Conservation (phyloP, 139 green algal species). For the Tetratostichococcus sp. region DNA sequence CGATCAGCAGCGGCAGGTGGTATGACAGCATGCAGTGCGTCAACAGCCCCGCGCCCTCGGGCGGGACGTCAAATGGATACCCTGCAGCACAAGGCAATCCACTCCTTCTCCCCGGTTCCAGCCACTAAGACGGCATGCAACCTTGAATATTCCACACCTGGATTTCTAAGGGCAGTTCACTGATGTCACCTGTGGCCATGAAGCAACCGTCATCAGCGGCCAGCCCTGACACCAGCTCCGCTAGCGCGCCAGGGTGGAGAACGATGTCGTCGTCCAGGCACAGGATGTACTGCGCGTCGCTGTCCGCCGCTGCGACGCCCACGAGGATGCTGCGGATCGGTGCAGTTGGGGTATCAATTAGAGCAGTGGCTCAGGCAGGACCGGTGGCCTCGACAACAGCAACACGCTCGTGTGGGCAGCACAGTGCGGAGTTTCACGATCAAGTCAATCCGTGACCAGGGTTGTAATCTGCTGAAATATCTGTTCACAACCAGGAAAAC, state of each 20-base stretch:
- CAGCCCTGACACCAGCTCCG: constrained; percentile 56
- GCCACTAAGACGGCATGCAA: too few relatives aligned
- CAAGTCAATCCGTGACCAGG: too few relatives aligned
- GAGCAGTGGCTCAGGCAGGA: not conserved
- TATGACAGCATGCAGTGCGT: constrained; percentile 59
- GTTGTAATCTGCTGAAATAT: not conserved
- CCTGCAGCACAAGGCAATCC: constrained; percentile 39
- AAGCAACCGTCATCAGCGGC: constrained; percentile 53
- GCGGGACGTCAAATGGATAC: constrained; percentile 84
- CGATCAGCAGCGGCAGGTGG: constrained; percentile 80
- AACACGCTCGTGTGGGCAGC: too few relatives aligned
- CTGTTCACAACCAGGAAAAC: not conserved
- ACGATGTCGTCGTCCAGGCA: constrained; percentile 92
- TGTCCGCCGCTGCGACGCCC: constrained; percentile 21
- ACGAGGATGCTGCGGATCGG: constrained; percentile 30
- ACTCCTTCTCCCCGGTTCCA: too few relatives aligned
- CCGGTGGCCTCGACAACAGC: too few relatives aligned
- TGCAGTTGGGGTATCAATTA: not conserved
- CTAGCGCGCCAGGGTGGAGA: constrained; percentile 61
- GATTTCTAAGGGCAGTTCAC: too few relatives aligned
- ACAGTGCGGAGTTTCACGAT: too few relatives aligned
- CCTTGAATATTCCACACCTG: too few relatives aligned
- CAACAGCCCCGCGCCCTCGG: constrained; percentile 31
- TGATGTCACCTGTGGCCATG: constrained; percentile 78
- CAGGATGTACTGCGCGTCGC: constrained; percentile 62